These are phyloP conservation scores for Cenchrus americanus DNA, from an alignment of 176 grass and related monocot species.

Conservation along the genomic window DNA sequence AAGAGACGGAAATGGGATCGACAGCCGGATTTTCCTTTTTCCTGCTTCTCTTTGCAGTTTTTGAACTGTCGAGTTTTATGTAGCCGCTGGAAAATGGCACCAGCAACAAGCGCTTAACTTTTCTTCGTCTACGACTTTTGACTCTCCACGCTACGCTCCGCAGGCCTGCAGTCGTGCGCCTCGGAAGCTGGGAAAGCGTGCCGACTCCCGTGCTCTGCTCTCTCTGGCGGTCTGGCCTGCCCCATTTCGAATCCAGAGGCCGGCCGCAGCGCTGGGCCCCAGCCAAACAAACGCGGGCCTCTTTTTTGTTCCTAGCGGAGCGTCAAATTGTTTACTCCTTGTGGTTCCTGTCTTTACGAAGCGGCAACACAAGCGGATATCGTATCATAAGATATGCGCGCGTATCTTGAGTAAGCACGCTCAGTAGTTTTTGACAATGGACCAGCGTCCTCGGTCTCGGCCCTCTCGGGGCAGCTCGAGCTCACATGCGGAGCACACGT, in stretches of 20 bases:
- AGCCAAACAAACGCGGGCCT: too few relatives aligned
- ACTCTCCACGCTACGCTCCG: background rate
- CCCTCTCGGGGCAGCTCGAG: background rate
- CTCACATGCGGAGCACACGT: constrained; percentile 41
- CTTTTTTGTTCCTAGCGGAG: too few relatives aligned
- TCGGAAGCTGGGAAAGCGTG: constrained; percentile 1
- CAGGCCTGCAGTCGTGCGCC: background rate
- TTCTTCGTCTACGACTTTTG: background rate
- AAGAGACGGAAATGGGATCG: too few relatives aligned
- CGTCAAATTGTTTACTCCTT: too few relatives aligned
- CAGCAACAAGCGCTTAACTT: background rate
- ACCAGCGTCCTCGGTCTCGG: background rate
- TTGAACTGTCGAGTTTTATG: too few relatives aligned
- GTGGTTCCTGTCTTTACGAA: background rate
- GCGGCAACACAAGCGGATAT: background rate
- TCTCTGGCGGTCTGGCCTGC: background rate
- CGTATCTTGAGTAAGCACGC: background rate
- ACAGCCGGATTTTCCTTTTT: too few relatives aligned
- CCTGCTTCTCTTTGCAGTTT: too few relatives aligned
- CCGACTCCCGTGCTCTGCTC: too few relatives aligned
- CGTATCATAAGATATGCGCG: background rate
- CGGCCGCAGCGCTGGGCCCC: background rate
- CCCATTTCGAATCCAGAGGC: background rate
- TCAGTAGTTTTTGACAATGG: background rate
- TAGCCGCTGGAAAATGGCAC: background rate